These are phyloP conservation scores for Clonostachys solani DNA, from an alignment of 2,329 filamentous ascomycete genomes.

Conservation along the genomic window DNA sequence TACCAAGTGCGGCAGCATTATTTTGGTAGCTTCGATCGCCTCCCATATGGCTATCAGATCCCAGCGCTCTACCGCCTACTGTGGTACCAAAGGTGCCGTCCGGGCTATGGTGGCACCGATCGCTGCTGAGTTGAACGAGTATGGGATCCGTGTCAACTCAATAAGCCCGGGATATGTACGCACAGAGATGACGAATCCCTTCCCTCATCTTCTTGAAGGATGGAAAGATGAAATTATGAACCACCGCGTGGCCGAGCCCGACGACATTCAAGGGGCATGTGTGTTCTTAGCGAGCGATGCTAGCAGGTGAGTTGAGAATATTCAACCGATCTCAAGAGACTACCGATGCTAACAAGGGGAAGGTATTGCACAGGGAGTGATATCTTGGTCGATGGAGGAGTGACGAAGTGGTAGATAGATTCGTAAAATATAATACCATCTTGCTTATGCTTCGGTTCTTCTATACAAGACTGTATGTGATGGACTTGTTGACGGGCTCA, in stretches of 20 bases:
- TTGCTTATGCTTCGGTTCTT: neutral
- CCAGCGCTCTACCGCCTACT: conserved; percentile 32
- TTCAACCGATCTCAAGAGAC: neutral
- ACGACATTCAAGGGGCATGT: conserved; percentile 43
- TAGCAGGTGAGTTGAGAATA: conserved; percentile 26
- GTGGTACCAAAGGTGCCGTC: conserved; percentile 16
- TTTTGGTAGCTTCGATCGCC: conserved; percentile 49
- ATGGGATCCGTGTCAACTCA: conserved; percentile 40
- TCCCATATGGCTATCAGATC: conserved; percentile 44
- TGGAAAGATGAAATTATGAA: conserved; percentile 47
- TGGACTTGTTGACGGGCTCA: neutral
- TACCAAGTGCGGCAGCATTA: conserved; percentile 44
- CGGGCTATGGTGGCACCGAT: conserved; percentile 16
- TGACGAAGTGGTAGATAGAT: conserved; percentile 24
- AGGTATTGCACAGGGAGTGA: conserved; percentile 35
- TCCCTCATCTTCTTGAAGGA: conserved; percentile 38
- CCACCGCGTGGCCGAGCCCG: conserved; percentile 36
- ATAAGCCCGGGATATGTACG: conserved; percentile 38
- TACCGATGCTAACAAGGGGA: neutral
- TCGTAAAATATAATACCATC: too few species aligned
- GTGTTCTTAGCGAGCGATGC: conserved; percentile 43
- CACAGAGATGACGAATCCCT: conserved; percentile 37
- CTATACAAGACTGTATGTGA: neutral
- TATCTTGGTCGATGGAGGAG: conserved; percentile 39
- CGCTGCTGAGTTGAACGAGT: conserved; percentile 17